Evolutionary conservation across 2,329 filamentous ascomycete species (phyloP), one percentile per base, ranked within the genome.

Genomic region (Passalora sequoiae): DNA sequence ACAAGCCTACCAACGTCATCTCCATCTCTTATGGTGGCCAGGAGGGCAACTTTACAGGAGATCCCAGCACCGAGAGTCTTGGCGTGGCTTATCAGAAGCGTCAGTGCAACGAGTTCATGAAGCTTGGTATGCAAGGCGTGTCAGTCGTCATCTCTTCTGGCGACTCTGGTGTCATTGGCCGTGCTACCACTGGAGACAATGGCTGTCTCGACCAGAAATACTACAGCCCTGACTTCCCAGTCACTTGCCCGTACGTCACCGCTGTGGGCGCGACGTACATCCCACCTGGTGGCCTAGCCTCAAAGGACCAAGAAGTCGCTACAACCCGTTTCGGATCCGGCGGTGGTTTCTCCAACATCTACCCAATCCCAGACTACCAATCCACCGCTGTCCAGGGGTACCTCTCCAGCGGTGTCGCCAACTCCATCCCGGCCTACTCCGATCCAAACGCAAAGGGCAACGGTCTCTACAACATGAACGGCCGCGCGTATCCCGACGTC

Each of bases 21-120:
- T 76, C 73, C 27, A 74, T 81, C 56, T 78, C 75, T 3, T 82
- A 81, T 57, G 75, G 75, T 40, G 74, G 73, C 31, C 68, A 72
- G 31, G 77, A 81, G 60, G 61, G 64, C 4, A 72, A 73, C 16
- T 20, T 36, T 4, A 17, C 33, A 8, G 17, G 16, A 22, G 12
- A 27, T 27, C 6, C 24, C 24, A n/a, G n/a, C n/a, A 12, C 6
- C 24, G 24, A 27, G 6, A 7, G 6, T 27, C 65, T 80, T 15
- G 76, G 77, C 0, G 60, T 68, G 4, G 65, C 63, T 49, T 82
- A 82, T 61, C 73, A 77, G 51, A 65, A 72, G 50, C 62, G 67
- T 3, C 67, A 70, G 49, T 70, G 67, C 50, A 64, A 64, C 32
- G 66, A 69, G 29, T 71, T 62, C 56, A 64, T 71, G 40, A 74